Evolutionary conservation across 2,329 filamentous ascomycete genomes (phyloP), one percentile per base, ranked within the genome.

Genomic region (Talaromyces funiculosus): DNA sequence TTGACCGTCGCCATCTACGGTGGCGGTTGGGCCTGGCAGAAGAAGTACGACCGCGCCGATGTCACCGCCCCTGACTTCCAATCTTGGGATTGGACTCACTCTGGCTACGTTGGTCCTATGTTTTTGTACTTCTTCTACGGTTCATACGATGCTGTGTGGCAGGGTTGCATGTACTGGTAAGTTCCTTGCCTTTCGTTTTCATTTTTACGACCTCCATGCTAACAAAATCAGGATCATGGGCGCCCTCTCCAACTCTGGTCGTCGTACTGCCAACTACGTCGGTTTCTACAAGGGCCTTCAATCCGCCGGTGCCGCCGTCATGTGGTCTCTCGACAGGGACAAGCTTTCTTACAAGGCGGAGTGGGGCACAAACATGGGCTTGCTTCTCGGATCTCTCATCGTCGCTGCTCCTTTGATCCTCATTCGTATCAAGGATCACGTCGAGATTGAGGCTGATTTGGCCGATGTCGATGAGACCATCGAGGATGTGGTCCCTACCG

Each of bases 261-360:
- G 90, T 73, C 90, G 89, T 75, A 84, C 90, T 20, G 90, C 91
- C 76, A 93, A 94, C 80, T 86, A 91, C 67, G 87, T 90, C 54
- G 90, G 89, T 64, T 90, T 88, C 80, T 92, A 91, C 82, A 91
- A 91, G 78, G 86, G 86, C 62, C 88, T 93, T 67, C 89, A 93
- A 75, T 91, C 88, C 10, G 89, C 88, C 47, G 90, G 89, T 66
- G 86, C 85, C 5, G 89, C 87, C 64, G 82, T 92, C 67, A 89
- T 87, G 60, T 62, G 60, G 60, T 51, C 49, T 43, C 35, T 62
- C 7, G 60, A 62, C 57, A 33, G 3, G 4, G 0, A 56, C 33
- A 75, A 81, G 53, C 80, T 81, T 43, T 78, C 85, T 0, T 92
- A 83, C 77, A 83, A 86, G 77, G 81, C 78, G 66, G 82, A 90